Percentiles rank a stretch among this genome's conserved stretches.
Evolutionary conservation across 345 rosid species (phyloP).

Genomic region (Syzygium jambos): DNA sequence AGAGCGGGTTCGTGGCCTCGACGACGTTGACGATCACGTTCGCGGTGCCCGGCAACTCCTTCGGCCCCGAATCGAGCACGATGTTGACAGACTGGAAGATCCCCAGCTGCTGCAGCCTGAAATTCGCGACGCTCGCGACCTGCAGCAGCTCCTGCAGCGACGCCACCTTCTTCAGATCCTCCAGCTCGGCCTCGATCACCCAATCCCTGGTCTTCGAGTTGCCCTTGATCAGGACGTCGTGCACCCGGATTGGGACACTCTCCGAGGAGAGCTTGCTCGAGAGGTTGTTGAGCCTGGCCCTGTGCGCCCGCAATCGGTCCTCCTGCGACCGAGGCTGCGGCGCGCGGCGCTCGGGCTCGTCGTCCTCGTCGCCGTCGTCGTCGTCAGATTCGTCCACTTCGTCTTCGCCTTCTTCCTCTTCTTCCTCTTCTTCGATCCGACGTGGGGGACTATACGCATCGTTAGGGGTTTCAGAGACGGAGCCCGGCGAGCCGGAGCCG

Average conservation of each 20-base stretch:
- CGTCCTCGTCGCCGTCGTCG: conserved; percentile 22
- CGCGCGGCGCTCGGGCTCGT: conserved; percentile 8
- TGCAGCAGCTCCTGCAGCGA: conserved; percentile 69
- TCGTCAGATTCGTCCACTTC: conserved; percentile 24
- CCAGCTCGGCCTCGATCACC: conserved; percentile 62
- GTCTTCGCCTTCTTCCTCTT: neutral
- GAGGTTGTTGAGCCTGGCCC: conserved; percentile 36
- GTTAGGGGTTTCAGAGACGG: neutral
- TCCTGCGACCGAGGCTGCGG: conserved; percentile 11
- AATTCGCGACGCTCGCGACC: conserved; percentile 52
- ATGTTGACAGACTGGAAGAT: conserved; percentile 76
- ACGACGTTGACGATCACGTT: conserved; percentile 66
- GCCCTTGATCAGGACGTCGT: conserved; percentile 72
- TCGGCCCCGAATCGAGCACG: conserved; percentile 80
- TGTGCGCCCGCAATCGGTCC: conserved; percentile 15
- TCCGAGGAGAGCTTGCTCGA: conserved; percentile 39
- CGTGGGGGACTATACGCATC: conserved; percentile 1
- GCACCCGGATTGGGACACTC: conserved; percentile 65
- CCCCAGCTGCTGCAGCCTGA: conserved; percentile 55
- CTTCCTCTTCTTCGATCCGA: neutral
- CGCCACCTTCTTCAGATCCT: conserved; percentile 40
- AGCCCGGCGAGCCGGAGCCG: neutral
- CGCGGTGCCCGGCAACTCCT: conserved; percentile 81
- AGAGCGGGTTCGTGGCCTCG: conserved; percentile 46
- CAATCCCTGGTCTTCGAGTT: conserved; percentile 74